A percentile compares a stretch with the other conserved stretches of the same genome.
Evolutionary conservation across 352 stramenopile genomes (phyloP).

Genomic region (Pythium aristosporum): DNA sequence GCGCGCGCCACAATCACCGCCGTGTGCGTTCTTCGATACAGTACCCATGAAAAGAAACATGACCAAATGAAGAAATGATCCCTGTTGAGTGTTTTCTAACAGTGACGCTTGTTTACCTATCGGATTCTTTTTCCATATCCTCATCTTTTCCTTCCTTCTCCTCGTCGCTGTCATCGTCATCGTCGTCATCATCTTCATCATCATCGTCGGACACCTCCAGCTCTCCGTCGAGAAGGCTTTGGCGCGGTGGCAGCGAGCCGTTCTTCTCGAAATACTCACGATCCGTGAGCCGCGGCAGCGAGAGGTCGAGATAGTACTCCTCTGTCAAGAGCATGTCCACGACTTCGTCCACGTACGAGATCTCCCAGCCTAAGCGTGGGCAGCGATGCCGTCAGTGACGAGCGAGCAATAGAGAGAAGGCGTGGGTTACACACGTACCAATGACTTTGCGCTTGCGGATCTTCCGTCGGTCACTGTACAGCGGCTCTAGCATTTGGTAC

Average conservation of each 20-base stretch:
- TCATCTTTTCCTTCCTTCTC: conserved; percentile 2
- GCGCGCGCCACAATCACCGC: no score
- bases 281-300: conserved; percentile 90
- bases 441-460: conserved; percentile 84
- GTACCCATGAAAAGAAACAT: not conserved
- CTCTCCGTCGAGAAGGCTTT: conserved; percentile 77
- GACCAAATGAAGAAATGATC: not conserved
- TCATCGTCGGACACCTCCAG: conserved; percentile 38
- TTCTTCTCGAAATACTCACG: conserved; percentile 86
- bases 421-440: conserved; percentile 24
- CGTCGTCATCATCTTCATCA: conserved; percentile 19
- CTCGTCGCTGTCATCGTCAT: conserved; percentile 13
- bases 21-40: not conserved
- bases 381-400: not conserved
- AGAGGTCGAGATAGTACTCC: conserved; percentile 93
- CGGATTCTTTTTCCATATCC: not conserved
- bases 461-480: conserved; percentile 97
- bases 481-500: conserved; percentile 93
- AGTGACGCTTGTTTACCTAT: not conserved
- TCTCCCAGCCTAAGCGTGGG: conserved; percentile 75
- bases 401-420: not conserved
- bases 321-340: conserved; percentile 92
- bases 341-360: conserved; percentile 96
- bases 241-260: conserved; percentile 52
- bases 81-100: no score